Evolutionary conservation across 1,139 yeast genomes (phyloP), one percentile per base, ranked within the genome.

Genomic region (Zygoascus hellenicus): DNA sequence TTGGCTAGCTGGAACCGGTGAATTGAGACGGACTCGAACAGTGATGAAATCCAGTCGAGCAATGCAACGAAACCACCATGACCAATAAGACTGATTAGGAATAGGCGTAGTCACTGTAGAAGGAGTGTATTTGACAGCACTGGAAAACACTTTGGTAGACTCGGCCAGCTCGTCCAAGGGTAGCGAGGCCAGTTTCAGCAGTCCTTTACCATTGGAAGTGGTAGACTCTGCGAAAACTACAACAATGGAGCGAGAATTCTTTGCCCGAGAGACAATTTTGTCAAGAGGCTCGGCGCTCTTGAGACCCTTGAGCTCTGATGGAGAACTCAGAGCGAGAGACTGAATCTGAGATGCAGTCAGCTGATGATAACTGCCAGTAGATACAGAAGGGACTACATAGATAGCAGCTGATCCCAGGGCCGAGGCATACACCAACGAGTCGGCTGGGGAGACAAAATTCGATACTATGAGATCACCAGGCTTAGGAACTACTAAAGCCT

Each of bases 201-300:
- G 50, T 0, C 70, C 74, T 28, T 65, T 55, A 11, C 74, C 73
- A 44, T 69, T 70, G 6, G 73, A 64, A 3, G 74, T 64, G 1
- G 71, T 67, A 2, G 71, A 72, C 51, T 69, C 72, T 3, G 60
- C 61, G 48, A 69, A 67, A 3, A 67, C 42, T 1, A 68, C 65
- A 13, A 66, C 58, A 0, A 60, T 56, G 15, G 56, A 50, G 17
- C 62, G 61, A 2, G 40, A 29, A 2, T 43, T 31, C 32, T 48
- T 49, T 2, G 70, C 69, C 5, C 47, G 33, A 13, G 39, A 41
- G 16, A 53, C 52, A 17, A 65, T 45, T 9, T 54, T 47, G 2
- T 46, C 51, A 11, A 63, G 29, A 11, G 48, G 31, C 9, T 14
- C 37, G 44, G 6, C 48, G 26, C 34, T 32, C 29, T 11, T 38